phyloP scores from a whole-genome alignment of 140 eudicot genomes.

The Oenanthe javanica region DNA sequence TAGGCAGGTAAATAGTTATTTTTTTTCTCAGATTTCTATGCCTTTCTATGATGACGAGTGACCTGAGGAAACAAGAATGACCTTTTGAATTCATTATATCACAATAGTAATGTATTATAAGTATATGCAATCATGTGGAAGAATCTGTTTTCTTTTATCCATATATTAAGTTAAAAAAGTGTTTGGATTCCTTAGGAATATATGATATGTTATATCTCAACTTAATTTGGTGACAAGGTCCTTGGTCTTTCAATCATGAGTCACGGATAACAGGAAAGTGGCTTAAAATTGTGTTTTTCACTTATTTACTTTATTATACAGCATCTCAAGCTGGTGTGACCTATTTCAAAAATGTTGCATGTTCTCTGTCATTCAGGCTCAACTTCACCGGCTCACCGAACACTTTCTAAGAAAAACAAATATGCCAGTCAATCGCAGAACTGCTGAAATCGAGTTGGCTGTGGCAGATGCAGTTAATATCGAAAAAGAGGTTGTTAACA shows the following conservation, averaged over 20 bases:
- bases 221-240: neutral
- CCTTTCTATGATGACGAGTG: neutral
- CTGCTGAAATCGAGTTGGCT: slow-evolving; percentile 89
- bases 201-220: neutral
- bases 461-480: slow-evolving; percentile 94
- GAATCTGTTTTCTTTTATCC: slow-evolving; percentile 5
- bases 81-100: neutral
- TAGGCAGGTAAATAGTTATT: slow-evolving; percentile 64
- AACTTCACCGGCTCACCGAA: slow-evolving; percentile 84
- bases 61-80: neutral
- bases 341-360: too few species aligned
- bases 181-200: slow-evolving; percentile 1
- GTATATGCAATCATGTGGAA: neutral
- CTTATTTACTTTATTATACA: too few species aligned
- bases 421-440: slow-evolving; percentile 44
- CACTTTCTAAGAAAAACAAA: slow-evolving; percentile 76
- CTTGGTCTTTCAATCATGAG: neutral
- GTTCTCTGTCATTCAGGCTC: slow-evolving; percentile 44
- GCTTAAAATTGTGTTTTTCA: neutral
- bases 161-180: neutral
- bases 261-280: neutral
- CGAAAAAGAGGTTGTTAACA: slow-evolving; percentile 74
- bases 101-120: neutral
- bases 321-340: too few species aligned
- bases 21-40: neutral